These are phyloP conservation scores for Tuber borchii DNA, from an alignment of 495 filamentous ascomycete genomes.

Conservation along the genomic window DNA sequence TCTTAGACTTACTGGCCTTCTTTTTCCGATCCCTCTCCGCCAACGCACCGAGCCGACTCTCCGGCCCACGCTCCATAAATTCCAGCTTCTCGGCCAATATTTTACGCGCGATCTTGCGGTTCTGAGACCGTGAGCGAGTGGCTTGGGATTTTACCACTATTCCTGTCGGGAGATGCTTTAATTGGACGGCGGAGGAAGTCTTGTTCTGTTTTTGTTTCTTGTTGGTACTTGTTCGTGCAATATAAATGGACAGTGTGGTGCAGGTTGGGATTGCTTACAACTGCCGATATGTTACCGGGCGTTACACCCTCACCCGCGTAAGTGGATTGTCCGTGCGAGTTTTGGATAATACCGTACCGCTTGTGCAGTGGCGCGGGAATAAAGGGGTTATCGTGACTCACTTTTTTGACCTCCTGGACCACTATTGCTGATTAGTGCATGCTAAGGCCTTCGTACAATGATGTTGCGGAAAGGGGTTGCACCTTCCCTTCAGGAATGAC, in stretches of 20 bases:
- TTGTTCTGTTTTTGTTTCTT: conserved; percentile 62
- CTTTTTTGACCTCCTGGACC: conserved; percentile 97
- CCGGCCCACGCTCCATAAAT: conserved; percentile 54
- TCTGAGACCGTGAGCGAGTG: conserved; percentile 79
- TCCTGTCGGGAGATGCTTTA: conserved; percentile 82
- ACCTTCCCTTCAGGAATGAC: conserved; percentile 72
- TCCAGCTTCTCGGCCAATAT: conserved; percentile 75
- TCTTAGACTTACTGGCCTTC: conserved; percentile 62
- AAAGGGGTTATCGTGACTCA: conserved; percentile 40
- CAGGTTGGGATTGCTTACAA: conserved; percentile 5
- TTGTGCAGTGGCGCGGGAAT: background rate
- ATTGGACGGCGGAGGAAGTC: conserved; percentile 89
- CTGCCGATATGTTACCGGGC: background rate
- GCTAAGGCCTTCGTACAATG: background rate
- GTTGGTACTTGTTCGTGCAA: background rate
- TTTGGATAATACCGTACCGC: background rate
- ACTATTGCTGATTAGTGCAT: conserved; percentile 42
- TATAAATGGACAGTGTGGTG: background rate
- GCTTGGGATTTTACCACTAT: conserved; percentile 87
- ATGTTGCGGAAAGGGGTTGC: background rate
- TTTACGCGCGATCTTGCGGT: conserved; percentile 75
- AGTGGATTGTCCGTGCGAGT: background rate
- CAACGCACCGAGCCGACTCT: conserved; percentile 55
- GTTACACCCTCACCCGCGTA: background rate
- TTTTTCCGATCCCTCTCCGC: conserved; percentile 52